Percentiles rank a stretch among this genome's conserved stretches.
phyloP scores from a whole-genome alignment of 192 early-diverging fungal species.

The Thoreauomyces humboldtii region DNA sequence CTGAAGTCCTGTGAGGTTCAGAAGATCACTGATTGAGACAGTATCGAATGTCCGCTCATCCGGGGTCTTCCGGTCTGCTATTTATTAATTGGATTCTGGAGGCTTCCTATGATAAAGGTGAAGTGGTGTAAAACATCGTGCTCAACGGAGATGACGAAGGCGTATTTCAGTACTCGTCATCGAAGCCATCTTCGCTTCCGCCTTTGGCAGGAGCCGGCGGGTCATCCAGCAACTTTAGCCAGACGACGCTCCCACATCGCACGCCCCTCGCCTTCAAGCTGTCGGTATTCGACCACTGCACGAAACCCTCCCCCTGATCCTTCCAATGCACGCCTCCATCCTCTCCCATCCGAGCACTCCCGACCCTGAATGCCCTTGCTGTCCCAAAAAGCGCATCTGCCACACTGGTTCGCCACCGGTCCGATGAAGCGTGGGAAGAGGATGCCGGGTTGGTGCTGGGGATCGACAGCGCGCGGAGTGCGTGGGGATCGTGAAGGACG shows the following conservation, averaged over 20 bases:
- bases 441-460: not conserved
- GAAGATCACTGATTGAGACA: no score
- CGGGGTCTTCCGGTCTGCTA: no score
- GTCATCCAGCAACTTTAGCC: no score
- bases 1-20: no score
- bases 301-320: conserved; percentile 18
- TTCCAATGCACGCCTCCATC: conserved; percentile 2
- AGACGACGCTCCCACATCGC: conserved; percentile 30
- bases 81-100: no score
- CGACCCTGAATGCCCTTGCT: conserved; percentile 21
- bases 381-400: conserved; percentile 32
- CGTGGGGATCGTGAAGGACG: conserved; percentile 34
- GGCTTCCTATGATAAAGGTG: no score
- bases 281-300: conserved; percentile 31
- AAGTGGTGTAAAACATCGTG: no score
- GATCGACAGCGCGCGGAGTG: conserved; percentile 17
- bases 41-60: no score
- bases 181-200: not conserved
- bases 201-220: not conserved
- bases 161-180: not conserved
- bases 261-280: conserved; percentile 40
- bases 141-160: no score
- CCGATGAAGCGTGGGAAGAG: not conserved
- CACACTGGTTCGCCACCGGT: conserved; percentile 23
- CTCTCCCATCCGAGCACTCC: not conserved